Evolutionary conservation across 2,329 filamentous ascomycete genomes (phyloP).

Genomic region (Beauveria sp.): DNA sequence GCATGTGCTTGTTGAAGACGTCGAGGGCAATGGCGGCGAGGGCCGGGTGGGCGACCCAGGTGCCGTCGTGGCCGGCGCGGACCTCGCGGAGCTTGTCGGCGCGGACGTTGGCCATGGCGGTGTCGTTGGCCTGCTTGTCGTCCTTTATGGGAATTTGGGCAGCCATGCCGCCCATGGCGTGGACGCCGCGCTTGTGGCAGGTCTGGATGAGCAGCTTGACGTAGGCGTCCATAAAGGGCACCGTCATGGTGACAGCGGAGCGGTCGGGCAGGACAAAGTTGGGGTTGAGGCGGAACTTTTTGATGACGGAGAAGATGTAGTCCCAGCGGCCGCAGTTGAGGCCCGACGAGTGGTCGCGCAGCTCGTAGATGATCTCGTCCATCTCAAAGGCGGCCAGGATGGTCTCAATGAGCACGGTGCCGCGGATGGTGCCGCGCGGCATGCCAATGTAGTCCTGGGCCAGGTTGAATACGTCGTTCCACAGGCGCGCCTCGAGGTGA

Average conservation of each 20-base stretch:
- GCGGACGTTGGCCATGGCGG: slow-evolving; percentile 86
- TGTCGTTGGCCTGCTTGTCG: slow-evolving; percentile 82
- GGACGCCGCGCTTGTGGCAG: slow-evolving; percentile 92
- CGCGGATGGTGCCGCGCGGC: slow-evolving; percentile 84
- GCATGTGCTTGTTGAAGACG: slow-evolving; percentile 98
- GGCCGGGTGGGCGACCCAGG: slow-evolving; percentile 95
- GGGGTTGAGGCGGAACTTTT: slow-evolving; percentile 95
- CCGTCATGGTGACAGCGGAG: slow-evolving; percentile 88
- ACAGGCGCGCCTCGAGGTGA: slow-evolving; percentile 90
- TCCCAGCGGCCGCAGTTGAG: slow-evolving; percentile 99
- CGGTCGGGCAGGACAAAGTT: slow-evolving; percentile 92
- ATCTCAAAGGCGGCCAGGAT: slow-evolving; percentile 98
- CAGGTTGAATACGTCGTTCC: slow-evolving; percentile 98
- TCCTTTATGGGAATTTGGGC: slow-evolving; percentile 99
- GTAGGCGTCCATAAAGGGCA: slow-evolving; percentile 97
- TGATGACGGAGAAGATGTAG: slow-evolving; percentile 99
- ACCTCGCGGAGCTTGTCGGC: slow-evolving; percentile 96
- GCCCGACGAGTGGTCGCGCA: slow-evolving; percentile 90
- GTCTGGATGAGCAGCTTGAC: slow-evolving; percentile 96
- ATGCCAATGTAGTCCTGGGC: slow-evolving; percentile 90
- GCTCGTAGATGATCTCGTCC: slow-evolving; percentile 99
- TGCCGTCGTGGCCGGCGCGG: slow-evolving; percentile 88
- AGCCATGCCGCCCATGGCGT: slow-evolving; percentile 98
- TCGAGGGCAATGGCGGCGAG: slow-evolving; percentile 82
- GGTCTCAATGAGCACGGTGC: slow-evolving; percentile 93